A percentile compares a stretch with the other conserved stretches of the same genome.
These are phyloP conservation scores for Neocatenulostroma microsporum DNA, from an alignment of 2,329 filamentous ascomycete species.

Conservation along the genomic window DNA sequence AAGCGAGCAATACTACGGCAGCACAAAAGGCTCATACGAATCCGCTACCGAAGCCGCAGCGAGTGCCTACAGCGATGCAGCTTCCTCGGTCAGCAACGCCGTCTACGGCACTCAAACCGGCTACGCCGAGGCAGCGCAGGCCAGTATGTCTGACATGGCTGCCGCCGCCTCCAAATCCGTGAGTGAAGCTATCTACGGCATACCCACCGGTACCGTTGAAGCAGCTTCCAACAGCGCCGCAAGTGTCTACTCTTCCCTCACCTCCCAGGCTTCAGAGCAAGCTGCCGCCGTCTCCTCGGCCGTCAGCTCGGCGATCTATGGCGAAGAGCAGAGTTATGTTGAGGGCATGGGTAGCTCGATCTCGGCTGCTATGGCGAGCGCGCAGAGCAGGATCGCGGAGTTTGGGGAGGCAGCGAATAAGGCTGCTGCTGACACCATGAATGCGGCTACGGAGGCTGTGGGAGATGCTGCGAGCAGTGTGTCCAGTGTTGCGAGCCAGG, in stretches of 20 bases:
- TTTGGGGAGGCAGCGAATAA: constrained; percentile 30
- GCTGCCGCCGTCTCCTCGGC: constrained; percentile 38
- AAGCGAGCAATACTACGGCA: constrained; percentile 51
- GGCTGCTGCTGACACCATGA: constrained; percentile 23
- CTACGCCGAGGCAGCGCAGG: constrained; percentile 47
- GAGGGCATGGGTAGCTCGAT: constrained; percentile 39
- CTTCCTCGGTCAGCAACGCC: constrained; percentile 42
- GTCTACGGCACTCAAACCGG: constrained; percentile 49
- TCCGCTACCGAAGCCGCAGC: constrained; percentile 45
- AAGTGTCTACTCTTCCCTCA: constrained; percentile 39
- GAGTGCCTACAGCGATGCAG: constrained; percentile 39
- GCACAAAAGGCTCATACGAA: constrained; percentile 46
- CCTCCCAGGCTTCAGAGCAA: constrained; percentile 39
- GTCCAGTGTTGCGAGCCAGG: constrained; percentile 29
- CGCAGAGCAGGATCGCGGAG: constrained; percentile 35
- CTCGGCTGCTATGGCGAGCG: constrained; percentile 36
- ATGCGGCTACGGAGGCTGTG: constrained; percentile 33
- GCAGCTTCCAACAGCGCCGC: constrained; percentile 38
- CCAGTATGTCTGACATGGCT: constrained; percentile 47
- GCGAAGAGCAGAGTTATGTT: constrained; percentile 45
- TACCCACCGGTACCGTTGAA: constrained; percentile 42
- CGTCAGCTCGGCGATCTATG: constrained; percentile 42
- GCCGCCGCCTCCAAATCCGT: constrained; percentile 49
- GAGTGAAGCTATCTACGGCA: constrained; percentile 51
- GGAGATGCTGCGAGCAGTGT: constrained; percentile 43